Evolutionary conservation across 176 grass and related monocot genomes (phyloP).

Genomic region (Calamus simplicifolius): DNA sequence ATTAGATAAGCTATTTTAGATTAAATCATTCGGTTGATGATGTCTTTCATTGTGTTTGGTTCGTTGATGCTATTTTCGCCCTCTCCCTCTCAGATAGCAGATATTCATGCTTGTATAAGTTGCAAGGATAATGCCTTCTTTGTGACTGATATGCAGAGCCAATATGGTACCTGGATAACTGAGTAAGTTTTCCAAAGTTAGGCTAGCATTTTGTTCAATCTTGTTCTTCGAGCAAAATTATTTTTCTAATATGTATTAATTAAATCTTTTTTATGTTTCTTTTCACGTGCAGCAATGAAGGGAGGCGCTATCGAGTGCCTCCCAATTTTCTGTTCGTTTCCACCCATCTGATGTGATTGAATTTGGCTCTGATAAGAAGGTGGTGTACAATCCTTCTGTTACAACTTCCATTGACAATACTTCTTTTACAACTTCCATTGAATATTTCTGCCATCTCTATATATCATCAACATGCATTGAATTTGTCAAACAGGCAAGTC

Average conservation of each 20-base stretch:
- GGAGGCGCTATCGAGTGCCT: constrained; percentile 48
- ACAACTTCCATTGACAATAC: background rate
- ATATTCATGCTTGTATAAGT: constrained; percentile 68
- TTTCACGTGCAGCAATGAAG: constrained; percentile 56
- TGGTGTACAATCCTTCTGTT: background rate
- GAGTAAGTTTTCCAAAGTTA: constrained; percentile 52
- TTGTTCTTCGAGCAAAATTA: background rate
- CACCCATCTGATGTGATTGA: constrained; percentile 65
- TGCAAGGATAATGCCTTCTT: constrained; percentile 85
- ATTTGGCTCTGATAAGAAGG: constrained; percentile 91
- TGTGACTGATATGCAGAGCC: constrained; percentile 65
- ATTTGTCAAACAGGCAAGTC: too few species aligned
- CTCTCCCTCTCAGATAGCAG: constrained; percentile 43
- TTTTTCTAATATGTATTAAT: background rate
- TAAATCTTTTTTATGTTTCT: constrained; percentile 12
- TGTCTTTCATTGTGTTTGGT: constrained; percentile 3
- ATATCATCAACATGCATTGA: too few species aligned
- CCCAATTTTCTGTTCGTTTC: constrained; percentile 78
- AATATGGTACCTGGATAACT: constrained; percentile 80
- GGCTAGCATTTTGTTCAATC: background rate
- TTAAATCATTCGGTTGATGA: too few species aligned
- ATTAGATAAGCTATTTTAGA: too few species aligned
- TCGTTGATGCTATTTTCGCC: constrained; percentile 6
- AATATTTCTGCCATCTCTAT: background rate
- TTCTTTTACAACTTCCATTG: background rate